Evolutionary conservation across 2,329 filamentous ascomycete genomes (phyloP).

Genomic region (Pseudovirgaria hyperparasitica): DNA sequence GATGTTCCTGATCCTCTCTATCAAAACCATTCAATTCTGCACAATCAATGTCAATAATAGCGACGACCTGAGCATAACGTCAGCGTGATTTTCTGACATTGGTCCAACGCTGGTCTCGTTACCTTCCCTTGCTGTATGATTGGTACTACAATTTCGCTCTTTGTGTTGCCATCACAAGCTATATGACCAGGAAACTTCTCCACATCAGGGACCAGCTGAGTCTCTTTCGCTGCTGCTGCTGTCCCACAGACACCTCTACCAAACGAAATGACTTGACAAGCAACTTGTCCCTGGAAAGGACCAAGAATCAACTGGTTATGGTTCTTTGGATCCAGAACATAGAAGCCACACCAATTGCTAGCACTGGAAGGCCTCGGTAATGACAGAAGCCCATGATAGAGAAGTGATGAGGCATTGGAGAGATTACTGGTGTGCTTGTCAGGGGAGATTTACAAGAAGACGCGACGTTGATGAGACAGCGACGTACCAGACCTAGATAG

Average conservation of each 20-base stretch:
- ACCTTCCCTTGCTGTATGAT: constrained; percentile 42
- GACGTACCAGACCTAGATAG: background rate
- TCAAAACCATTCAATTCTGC: constrained; percentile 55
- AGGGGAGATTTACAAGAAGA: constrained; percentile 3
- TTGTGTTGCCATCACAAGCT: constrained; percentile 63
- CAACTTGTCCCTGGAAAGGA: constrained; percentile 66
- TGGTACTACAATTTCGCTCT: constrained; percentile 73
- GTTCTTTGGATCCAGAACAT: constrained; percentile 45
- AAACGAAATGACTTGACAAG: constrained; percentile 66
- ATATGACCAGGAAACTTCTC: constrained; percentile 68
- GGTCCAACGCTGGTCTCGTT: constrained; percentile 8
- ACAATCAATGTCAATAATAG: constrained; percentile 73
- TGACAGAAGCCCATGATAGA: constrained; percentile 71
- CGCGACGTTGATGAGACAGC: too few relatives aligned
- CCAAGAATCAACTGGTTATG: constrained; percentile 54
- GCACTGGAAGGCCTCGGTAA: constrained; percentile 50
- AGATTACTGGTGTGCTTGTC: constrained; percentile 47
- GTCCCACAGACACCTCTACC: constrained; percentile 64
- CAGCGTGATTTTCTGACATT: constrained; percentile 9
- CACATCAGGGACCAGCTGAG: constrained; percentile 57
- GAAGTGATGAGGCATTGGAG: constrained; percentile 59
- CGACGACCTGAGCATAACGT: constrained; percentile 38
- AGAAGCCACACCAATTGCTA: constrained; percentile 78
- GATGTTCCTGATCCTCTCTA: constrained; percentile 47
- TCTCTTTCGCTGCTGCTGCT: constrained; percentile 47